These are phyloP conservation scores for Colletotrichum noveboracense DNA, from an alignment of 2,329 filamentous ascomycete genomes.

Conservation along the genomic window DNA sequence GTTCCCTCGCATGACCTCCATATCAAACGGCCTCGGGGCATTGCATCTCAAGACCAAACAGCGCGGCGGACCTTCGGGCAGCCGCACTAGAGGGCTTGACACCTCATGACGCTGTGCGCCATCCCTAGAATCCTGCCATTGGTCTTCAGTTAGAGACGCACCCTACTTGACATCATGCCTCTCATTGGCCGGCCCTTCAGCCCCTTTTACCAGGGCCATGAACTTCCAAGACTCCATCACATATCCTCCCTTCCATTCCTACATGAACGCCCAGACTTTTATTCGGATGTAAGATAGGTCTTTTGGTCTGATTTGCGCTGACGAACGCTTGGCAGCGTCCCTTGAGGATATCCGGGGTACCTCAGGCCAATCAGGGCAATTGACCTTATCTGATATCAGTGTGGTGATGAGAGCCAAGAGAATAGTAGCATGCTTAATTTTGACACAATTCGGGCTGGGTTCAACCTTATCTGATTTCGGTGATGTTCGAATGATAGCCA, in stretches of 20 bases:
- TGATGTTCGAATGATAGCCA: neutral
- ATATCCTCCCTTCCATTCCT: neutral
- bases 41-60: neutral
- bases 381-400: neutral
- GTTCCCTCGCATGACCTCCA: neutral
- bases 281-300: neutral
- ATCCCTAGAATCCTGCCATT: neutral
- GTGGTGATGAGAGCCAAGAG: conserved; percentile 3
- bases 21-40: neutral
- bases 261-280: neutral
- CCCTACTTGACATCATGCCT: neutral
- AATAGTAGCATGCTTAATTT: neutral
- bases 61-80: neutral
- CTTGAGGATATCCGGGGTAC: neutral
- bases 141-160: neutral
- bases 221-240: neutral
- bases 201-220: neutral
- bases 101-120: neutral
- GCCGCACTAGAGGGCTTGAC: neutral
- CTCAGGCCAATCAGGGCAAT: neutral
- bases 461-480: conserved; percentile 1
- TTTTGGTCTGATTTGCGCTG: neutral
- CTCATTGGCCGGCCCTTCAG: neutral
- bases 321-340: neutral
- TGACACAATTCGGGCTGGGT: neutral